Evolutionary conservation across 768 basidiomycete species (phyloP).

Genomic region (Saitozyma podzolica): DNA sequence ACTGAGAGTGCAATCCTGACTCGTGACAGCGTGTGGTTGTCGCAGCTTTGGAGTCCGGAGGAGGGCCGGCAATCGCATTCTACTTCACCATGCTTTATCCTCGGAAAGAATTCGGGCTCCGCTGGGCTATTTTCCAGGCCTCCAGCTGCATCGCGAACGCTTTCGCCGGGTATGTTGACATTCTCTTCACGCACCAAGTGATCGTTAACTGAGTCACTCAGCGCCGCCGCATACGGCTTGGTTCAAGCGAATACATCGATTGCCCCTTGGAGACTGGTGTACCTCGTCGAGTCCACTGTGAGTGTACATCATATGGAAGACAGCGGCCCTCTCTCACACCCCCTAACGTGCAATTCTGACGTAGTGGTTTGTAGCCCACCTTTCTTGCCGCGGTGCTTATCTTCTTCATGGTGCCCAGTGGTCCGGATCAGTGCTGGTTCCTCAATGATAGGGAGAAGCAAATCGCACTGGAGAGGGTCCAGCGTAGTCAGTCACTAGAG

Average conservation of each 20-base stretch:
- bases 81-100: conserved; percentile 29
- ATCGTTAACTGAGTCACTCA: conserved; percentile 3
- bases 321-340: too few species aligned
- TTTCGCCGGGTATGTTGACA: conserved; percentile 19
- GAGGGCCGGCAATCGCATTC: conserved; percentile 21
- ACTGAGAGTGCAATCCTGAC: not conserved
- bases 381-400: conserved; percentile 17
- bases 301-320: not conserved
- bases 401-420: conserved; percentile 16
- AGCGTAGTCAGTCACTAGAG: conserved; percentile 13
- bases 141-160: conserved; percentile 20
- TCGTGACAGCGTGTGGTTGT: conserved; percentile 19
- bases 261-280: conserved; percentile 24
- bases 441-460: conserved; percentile 18
- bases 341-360: too few species aligned
- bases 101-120: conserved; percentile 23
- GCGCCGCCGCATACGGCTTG: conserved; percentile 25
- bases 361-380: conserved; percentile 11
- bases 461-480: conserved; percentile 20
- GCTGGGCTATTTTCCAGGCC: conserved; percentile 26
- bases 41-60: conserved; percentile 24
- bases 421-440: conserved; percentile 21
- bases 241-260: conserved; percentile 21
- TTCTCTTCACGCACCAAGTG: not conserved
- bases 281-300: conserved; percentile 24